These are phyloP conservation scores for Botrytis galanthina DNA, from an alignment of 2,329 filamentous ascomycete species.

Conservation along the genomic window DNA sequence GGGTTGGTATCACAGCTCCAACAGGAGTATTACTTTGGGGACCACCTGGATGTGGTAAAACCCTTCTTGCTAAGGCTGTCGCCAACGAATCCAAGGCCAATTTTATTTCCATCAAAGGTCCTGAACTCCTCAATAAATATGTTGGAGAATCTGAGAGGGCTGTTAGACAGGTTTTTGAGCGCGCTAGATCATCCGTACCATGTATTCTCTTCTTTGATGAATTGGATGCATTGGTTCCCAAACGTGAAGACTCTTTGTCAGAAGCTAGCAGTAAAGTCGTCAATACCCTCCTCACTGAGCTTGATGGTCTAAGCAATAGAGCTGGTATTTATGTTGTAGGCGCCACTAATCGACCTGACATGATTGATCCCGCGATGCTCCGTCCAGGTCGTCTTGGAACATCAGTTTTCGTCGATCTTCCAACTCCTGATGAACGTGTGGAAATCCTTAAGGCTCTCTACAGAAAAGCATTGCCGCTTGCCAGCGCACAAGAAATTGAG, in stretches of 20 bases:
- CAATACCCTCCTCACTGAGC: conserved; percentile 89
- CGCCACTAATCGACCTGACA: conserved; percentile 91
- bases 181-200: conserved; percentile 80
- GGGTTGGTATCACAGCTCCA: conserved; percentile 75
- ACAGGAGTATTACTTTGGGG: conserved; percentile 94
- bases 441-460: conserved; percentile 77
- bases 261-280: conserved; percentile 88
- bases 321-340: conserved; percentile 91
- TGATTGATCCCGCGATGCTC: conserved; percentile 94
- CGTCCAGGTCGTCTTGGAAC: conserved; percentile 86
- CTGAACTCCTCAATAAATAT: conserved; percentile 95
- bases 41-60: conserved; percentile 95
- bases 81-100: conserved; percentile 95
- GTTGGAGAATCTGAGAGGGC: conserved; percentile 94
- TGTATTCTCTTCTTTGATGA: conserved; percentile 99
- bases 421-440: conserved; percentile 72
- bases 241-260: conserved; percentile 72
- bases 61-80: conserved; percentile 90
- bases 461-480: conserved; percentile 50
- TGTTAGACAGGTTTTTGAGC: conserved; percentile 85
- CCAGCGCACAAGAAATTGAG: conserved; percentile 51
- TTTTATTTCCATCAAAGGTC: conserved; percentile 97
- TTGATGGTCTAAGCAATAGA: conserved; percentile 79
- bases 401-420: conserved; percentile 85
- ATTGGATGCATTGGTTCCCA: conserved; percentile 86